These are phyloP conservation scores for Mucor velutinosus DNA, from an alignment of 371 early-diverging fungal species.

Conservation along the genomic window DNA sequence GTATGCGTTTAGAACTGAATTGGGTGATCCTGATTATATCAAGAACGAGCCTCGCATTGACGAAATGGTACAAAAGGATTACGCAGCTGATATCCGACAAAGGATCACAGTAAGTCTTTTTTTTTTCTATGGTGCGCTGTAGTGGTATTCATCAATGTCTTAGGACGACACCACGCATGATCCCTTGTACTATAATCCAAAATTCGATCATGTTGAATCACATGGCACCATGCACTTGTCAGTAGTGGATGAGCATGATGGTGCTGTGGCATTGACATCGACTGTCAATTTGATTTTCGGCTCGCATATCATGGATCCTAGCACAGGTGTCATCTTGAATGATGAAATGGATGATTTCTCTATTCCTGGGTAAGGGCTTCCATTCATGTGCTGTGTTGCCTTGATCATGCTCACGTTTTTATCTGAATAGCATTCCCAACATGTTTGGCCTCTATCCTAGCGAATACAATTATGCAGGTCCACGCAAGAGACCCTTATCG, in stretches of 20 bases:
- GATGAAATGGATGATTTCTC: slow-evolving; percentile 99
- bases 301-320: slow-evolving; percentile 87
- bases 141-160: too few relatives aligned
- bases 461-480: slow-evolving; percentile 82
- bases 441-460: slow-evolving; percentile 85
- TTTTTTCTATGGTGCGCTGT: too few relatives aligned
- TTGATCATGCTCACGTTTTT: background rate
- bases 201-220: slow-evolving; percentile 76
- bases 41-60: slow-evolving; percentile 52
- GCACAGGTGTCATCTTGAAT: slow-evolving; percentile 97
- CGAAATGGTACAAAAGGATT: slow-evolving; percentile 71
- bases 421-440: slow-evolving; percentile 64
- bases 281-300: slow-evolving; percentile 97
- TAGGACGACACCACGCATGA: slow-evolving; percentile 41
- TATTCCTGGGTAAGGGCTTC: slow-evolving; percentile 68
- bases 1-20: slow-evolving; percentile 80
- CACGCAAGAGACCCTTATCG: slow-evolving; percentile 93
- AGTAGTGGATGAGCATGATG: slow-evolving; percentile 83
- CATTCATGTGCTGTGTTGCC: background rate
- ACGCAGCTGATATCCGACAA: slow-evolving; percentile 63
- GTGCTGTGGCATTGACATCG: slow-evolving; percentile 91
- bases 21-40: slow-evolving; percentile 83
- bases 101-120: slow-evolving; percentile 64
- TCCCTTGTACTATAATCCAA: slow-evolving; percentile 76
- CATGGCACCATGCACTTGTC: slow-evolving; percentile 99